These are phyloP conservation scores for Tetragonia tetragonoides DNA, from an alignment of 148 eudicot species.

Conservation along the genomic window DNA sequence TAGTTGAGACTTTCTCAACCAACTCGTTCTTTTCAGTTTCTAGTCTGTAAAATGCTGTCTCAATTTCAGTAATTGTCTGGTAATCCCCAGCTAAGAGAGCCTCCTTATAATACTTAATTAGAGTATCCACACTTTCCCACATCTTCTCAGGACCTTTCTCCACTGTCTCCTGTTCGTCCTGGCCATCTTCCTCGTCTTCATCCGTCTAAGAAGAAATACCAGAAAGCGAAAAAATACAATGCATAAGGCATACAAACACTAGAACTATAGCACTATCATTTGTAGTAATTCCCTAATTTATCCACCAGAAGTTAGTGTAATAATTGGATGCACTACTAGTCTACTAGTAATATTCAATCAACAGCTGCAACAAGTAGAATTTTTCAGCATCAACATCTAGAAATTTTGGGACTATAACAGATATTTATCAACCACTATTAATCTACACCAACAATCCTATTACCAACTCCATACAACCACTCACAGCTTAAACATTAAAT, in stretches of 20 bases:
- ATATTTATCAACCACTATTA: too few relatives aligned
- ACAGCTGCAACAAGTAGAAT: not conserved
- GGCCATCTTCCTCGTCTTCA: conserved; percentile 22
- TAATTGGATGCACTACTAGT: too few relatives aligned
- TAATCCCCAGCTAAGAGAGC: conserved; percentile 60
- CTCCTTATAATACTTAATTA: conserved; percentile 62
- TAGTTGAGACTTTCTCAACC: conserved; percentile 39
- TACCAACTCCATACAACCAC: not conserved
- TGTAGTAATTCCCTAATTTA: too few relatives aligned
- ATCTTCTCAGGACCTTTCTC: conserved; percentile 24
- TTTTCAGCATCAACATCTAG: not conserved
- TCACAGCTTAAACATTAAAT: not conserved
- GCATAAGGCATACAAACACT: not conserved
- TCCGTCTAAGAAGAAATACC: conserved; percentile 16
- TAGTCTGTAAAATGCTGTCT: conserved; percentile 42
- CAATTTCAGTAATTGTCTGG: conserved; percentile 50
- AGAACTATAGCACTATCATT: too few relatives aligned
- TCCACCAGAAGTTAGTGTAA: too few relatives aligned
- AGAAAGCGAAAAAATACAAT: not conserved
- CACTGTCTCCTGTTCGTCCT: conserved; percentile 30
- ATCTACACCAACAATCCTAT: not conserved
- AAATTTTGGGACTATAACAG: too few relatives aligned
- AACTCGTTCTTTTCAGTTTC: conserved; percentile 68
- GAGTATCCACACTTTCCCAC: conserved; percentile 41
- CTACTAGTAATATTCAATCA: not conserved